Conservation (phyloP, 495 filamentous ascomycete genomes). For the Aspergillus incahuasiensis region DNA sequence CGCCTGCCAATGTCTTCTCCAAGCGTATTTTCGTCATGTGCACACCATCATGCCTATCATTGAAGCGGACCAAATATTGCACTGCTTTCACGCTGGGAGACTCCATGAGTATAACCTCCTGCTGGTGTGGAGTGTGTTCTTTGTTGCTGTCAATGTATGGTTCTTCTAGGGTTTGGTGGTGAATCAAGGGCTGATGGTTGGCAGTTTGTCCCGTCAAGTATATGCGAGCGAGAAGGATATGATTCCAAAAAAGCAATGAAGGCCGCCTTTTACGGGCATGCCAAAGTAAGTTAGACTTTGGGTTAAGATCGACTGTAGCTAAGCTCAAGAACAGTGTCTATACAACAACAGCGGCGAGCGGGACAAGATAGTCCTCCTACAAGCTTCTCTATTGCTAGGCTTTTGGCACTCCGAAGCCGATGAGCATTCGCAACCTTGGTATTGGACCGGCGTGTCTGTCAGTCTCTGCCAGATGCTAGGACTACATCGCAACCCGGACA, state of each 20-base stretch:
- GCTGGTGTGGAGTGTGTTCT: conserved; percentile 42
- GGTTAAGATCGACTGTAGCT: neutral
- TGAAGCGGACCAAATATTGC: conserved; percentile 28
- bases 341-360: conserved; percentile 30
- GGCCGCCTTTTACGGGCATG: conserved; percentile 33
- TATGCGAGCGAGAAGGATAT: conserved; percentile 29
- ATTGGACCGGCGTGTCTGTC: conserved; percentile 36
- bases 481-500: conserved; percentile 26
- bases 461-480: conserved; percentile 32
- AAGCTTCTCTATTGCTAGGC: conserved; percentile 35
- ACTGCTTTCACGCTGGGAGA: conserved; percentile 19
- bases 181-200: neutral
- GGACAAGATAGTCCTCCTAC: conserved; percentile 34
- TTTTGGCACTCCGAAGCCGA: conserved; percentile 39
- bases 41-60: conserved; percentile 39
- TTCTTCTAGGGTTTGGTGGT: neutral
- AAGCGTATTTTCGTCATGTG: conserved; percentile 35
- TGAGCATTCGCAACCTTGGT: conserved; percentile 33
- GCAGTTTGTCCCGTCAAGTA: conserved; percentile 25
- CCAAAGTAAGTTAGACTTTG: conserved; percentile 22
- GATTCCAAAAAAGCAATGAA: conserved; percentile 34
- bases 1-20: conserved; percentile 24
- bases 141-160: conserved; percentile 31
- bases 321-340: conserved; percentile 28
- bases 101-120: conserved; percentile 29